Conservation (phyloP, 768 basidiomycete genomes). For the Mycena latifolia region DNA sequence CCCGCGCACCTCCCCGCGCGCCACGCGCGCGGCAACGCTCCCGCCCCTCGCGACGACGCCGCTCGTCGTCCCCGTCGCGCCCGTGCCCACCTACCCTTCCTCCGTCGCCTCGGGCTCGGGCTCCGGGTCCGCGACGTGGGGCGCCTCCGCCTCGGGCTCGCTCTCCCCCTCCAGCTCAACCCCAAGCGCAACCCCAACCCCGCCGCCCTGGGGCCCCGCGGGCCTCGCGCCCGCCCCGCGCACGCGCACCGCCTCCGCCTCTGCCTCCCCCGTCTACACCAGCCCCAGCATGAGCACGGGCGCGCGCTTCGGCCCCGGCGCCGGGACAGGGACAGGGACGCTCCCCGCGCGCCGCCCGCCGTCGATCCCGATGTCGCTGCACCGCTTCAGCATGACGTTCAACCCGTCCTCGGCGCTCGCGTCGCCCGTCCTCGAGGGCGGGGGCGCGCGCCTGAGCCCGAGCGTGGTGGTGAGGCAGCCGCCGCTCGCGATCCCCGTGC, state of each 20-base stretch:
- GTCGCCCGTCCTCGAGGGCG: conserved; percentile 17
- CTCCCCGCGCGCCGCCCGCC: conserved; percentile 26
- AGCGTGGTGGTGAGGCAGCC: conserved; percentile 31
- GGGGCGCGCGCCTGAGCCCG: conserved; percentile 34
- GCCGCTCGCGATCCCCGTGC: conserved; percentile 30
- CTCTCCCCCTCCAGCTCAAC: no score
- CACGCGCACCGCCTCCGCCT: conserved; percentile 4
- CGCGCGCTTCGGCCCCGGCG: no score
- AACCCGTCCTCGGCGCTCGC: not conserved
- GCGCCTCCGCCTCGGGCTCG: no score
- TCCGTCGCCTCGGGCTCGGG: no score
- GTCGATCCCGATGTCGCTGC: conserved; percentile 18
- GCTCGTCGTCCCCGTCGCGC: not conserved
- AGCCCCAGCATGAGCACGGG: no score
- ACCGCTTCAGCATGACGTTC: conserved; percentile 34
- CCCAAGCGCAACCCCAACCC: no score
- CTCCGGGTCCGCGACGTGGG: no score
- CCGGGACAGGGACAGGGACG: conserved; percentile 1
- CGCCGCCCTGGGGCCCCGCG: no score
- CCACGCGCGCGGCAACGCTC: conserved; percentile 20
- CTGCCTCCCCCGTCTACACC: no score
- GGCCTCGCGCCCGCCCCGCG: no score
- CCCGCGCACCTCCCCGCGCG: not conserved
- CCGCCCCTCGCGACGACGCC: conserved; percentile 21
- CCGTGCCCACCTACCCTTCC: not conserved